Evolutionary conservation across 1,284 basidiomycete species (phyloP).

Genomic region (Wallemia hederae): DNA sequence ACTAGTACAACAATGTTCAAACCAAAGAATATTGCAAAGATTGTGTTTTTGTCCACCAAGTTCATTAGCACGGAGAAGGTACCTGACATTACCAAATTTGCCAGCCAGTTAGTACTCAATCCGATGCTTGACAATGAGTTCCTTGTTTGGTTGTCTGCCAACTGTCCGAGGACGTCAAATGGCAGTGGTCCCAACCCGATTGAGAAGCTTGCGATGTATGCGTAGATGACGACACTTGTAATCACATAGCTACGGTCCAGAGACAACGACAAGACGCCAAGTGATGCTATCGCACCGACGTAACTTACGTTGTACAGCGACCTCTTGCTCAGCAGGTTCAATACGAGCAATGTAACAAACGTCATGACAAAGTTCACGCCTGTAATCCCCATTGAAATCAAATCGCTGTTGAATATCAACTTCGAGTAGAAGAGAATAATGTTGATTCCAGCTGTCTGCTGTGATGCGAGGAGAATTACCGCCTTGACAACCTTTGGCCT

Average conservation of each 20-base stretch:
- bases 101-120: constrained; percentile 13
- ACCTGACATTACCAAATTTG: constrained; percentile 11
- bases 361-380: constrained; percentile 12
- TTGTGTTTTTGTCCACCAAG: not conserved
- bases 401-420: not conserved
- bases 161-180: constrained; percentile 14
- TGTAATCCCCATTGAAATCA: not conserved
- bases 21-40: not conserved
- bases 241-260: constrained; percentile 3
- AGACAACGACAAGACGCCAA: constrained; percentile 10
- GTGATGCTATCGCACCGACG: constrained; percentile 9
- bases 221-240: constrained; percentile 11
- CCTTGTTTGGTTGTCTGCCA: constrained; percentile 10
- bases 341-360: constrained; percentile 13
- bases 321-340: constrained; percentile 11
- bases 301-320: constrained; percentile 9
- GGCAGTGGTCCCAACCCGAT: constrained; percentile 14
- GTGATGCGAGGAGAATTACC: not conserved
- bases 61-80: not conserved
- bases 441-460: not conserved
- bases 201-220: constrained; percentile 13
- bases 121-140: constrained; percentile 11
- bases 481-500: not conserved
- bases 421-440: not conserved
- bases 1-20: not conserved